Evolutionary conservation across 371 early-diverging fungal genomes (phyloP), one percentile per base, ranked within the genome.

Genomic region (Cokeromyces recurvatus): DNA sequence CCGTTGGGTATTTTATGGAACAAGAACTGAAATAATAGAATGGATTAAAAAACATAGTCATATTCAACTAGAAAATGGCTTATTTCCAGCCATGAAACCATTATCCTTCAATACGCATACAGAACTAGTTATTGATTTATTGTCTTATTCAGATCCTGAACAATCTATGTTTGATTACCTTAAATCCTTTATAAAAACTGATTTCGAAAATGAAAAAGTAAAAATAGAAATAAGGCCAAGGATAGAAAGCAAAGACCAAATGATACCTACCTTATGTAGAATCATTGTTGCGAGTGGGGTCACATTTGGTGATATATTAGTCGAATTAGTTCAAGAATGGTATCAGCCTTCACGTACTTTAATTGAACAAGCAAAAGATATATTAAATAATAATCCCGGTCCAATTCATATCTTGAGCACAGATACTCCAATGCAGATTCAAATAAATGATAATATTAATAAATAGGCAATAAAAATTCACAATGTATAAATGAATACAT

Each of bases 1-100:
- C n/a, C 59, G 60, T 2, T 73, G 67, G 67, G 54, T 62, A 2
- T 73, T 73, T 24, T 62, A 62, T 38, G 74, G 74, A 24, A 73
- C 70, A n/a, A 59, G 74, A 31, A 52, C 58, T 15, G 59, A 68
- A 8, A 69, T 73, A 10, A 9, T 73, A 3, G 62, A 66, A 12
- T 73, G 74, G 74, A 62, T 73, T 19, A 55, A 55, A 6, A 37
- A 57, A 17, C 70, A 67, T 47, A 17, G 44, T 2, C 37, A 64
- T 6, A 52, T 73, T 1, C 43, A 44, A 15, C 16, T 73, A 0
- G 68, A 73, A 42, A 66, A 64, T 32, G 31, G 49, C 2, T 39
- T 66, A 2, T 68, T 67, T 36, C 21, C 58, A 8, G 42, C 48
- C 19, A 50, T 46, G 14, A 36, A 43, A 17, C 60, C 56, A 2